Conservation (phyloP, 2,329 filamentous ascomycete species). For the Epichloe baconii region DNA sequence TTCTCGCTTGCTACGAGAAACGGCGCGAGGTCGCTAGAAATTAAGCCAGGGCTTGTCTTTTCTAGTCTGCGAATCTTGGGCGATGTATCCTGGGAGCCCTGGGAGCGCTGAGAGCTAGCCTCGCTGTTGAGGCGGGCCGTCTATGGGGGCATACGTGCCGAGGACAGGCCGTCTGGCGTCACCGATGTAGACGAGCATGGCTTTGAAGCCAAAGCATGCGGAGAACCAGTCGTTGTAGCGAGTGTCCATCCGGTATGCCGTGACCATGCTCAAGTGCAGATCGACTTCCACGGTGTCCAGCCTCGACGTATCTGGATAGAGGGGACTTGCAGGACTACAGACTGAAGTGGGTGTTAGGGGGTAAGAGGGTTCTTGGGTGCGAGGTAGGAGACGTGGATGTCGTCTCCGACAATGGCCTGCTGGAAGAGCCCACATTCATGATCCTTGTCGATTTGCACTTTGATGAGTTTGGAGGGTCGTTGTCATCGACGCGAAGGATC, state of each 20-base stretch:
- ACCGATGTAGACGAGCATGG: constrained; percentile 53
- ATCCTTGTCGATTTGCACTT: constrained; percentile 46
- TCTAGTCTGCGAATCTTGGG: constrained; percentile 6
- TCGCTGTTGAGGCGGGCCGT: constrained; percentile 10
- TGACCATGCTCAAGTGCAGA: constrained; percentile 45
- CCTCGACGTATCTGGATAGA: constrained; percentile 34
- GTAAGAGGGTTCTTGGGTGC: constrained; percentile 27
- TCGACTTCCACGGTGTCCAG: constrained; percentile 38
- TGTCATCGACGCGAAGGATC: constrained; percentile 41
- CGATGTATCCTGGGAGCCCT: constrained; percentile 20
- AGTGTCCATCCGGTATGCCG: constrained; percentile 50
- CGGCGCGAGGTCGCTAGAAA: constrained; percentile 64
- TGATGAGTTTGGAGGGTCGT: constrained; percentile 27
- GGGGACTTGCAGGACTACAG: constrained; percentile 34
- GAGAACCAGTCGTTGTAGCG: constrained; percentile 54
- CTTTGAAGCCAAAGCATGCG: constrained; percentile 47
- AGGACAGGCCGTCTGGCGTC: constrained; percentile 45
- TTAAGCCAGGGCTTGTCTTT: constrained; percentile 39
- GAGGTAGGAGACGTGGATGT: constrained; percentile 31
- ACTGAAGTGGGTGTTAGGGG: constrained; percentile 21
- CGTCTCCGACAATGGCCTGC: constrained; percentile 34
- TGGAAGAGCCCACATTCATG: constrained; percentile 52
- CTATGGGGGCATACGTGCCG: constrained; percentile 33
- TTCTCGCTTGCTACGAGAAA: constrained; percentile 59
- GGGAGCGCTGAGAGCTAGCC: constrained; percentile 25